Percentiles rank a stretch among this genome's conserved stretches.
Evolutionary conservation across 2,329 filamentous ascomycete genomes (phyloP).

Genomic region (Fusarium anguioides): DNA sequence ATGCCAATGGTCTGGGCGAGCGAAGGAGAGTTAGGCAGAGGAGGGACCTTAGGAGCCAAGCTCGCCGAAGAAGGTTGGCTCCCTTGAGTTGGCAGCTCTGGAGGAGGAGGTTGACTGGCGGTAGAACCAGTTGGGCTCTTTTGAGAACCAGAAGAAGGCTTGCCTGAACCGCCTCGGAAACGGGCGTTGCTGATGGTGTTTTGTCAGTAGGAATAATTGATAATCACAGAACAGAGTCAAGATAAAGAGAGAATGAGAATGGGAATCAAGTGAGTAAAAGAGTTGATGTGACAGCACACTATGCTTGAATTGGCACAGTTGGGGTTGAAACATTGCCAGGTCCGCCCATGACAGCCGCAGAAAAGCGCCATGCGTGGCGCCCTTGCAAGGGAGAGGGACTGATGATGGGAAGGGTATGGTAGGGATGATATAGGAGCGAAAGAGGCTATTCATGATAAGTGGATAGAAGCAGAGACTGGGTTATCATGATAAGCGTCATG

Average conservation of each 20-base stretch:
- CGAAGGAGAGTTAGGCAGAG: constrained; percentile 71
- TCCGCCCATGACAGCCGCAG: constrained; percentile 27
- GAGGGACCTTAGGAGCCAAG: constrained; percentile 68
- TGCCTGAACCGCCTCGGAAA: constrained; percentile 66
- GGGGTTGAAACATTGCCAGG: constrained; percentile 35
- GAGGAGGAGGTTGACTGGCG: constrained; percentile 61
- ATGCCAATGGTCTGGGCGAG: constrained; percentile 75
- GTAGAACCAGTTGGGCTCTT: constrained; percentile 65
- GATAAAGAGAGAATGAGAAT: constrained; percentile 14
- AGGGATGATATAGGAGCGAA: constrained; percentile 16
- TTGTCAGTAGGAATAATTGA: constrained; percentile 41
- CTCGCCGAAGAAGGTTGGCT: constrained; percentile 64
- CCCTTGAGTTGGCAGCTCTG: constrained; percentile 58
- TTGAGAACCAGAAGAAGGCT: constrained; percentile 60
- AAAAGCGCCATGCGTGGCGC: constrained; percentile 29
- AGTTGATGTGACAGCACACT: constrained; percentile 36
- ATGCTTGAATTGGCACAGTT: constrained; percentile 34
- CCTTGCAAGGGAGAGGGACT: constrained; percentile 15
- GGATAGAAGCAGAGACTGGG: neutral
- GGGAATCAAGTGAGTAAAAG: constrained; percentile 9
- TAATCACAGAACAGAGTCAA: neutral
- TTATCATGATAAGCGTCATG: neutral
- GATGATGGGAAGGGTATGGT: neutral
- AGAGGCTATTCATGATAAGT: constrained; percentile 6
- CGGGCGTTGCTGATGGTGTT: constrained; percentile 62